phyloP scores from a whole-genome alignment of 192 early-diverging fungal species.

The Umbelopsis ramanniana region DNA sequence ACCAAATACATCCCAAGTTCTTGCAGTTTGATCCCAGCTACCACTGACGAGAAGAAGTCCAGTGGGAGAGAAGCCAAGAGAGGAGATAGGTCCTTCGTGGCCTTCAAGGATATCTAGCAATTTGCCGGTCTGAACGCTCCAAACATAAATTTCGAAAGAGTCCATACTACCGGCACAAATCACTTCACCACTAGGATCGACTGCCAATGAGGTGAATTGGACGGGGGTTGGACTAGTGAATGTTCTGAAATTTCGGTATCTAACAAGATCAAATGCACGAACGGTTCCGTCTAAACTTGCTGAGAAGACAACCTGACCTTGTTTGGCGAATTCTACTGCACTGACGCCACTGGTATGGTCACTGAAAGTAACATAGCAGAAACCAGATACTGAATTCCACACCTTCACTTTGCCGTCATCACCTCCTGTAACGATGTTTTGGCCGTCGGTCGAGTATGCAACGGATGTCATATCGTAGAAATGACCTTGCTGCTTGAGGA shows the following conservation, averaged over 20 bases:
- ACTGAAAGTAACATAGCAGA: constrained; percentile 97
- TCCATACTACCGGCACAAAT: constrained; percentile 94
- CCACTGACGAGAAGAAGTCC: constrained; percentile 81
- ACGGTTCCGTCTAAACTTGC: constrained; percentile 97
- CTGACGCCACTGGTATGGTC: constrained; percentile 86
- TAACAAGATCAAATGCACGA: constrained; percentile 95
- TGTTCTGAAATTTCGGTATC: constrained; percentile 98
- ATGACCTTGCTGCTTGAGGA: constrained; percentile 99
- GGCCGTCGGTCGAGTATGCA: constrained; percentile 90
- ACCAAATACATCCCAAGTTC: constrained; percentile 94
- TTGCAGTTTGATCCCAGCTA: constrained; percentile 92
- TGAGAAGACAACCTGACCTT: constrained; percentile 93
- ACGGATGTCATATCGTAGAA: constrained; percentile 92
- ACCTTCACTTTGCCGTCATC: constrained; percentile 98
- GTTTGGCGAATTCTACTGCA: constrained; percentile 87
- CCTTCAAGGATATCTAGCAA: constrained; percentile 92
- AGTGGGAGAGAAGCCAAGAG: constrained; percentile 83
- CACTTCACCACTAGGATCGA: constrained; percentile 96
- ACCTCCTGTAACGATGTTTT: constrained; percentile 93
- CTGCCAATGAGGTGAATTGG: constrained; percentile 92
- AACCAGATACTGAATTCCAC: constrained; percentile 95
- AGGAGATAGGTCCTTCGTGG: constrained; percentile 90
- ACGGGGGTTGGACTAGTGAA: constrained; percentile 95
- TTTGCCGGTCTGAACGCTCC: constrained; percentile 99
- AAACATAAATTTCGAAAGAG: constrained; percentile 96